Percentiles rank a stretch among this genome's conserved stretches.
phyloP scores from a whole-genome alignment of 2,329 filamentous ascomycete genomes.

The Ceratocystis eucalypticola region DNA sequence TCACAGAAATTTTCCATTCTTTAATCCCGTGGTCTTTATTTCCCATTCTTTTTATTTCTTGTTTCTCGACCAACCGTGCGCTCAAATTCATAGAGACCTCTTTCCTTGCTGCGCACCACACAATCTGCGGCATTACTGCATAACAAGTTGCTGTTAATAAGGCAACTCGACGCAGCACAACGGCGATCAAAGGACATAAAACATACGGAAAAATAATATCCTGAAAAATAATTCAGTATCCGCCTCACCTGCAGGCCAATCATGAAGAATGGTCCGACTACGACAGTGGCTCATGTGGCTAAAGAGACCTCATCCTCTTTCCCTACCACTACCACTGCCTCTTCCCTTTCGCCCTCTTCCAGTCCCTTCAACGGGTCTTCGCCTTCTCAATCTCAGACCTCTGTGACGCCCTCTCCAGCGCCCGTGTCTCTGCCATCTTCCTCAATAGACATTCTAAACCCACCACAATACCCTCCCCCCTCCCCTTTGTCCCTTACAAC shows the following conservation, averaged over 20 bases:
- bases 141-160: conserved; percentile 3
- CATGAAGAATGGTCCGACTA: conserved; percentile 15
- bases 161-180: not conserved
- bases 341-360: conserved; percentile 5
- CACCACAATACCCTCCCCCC: conserved; percentile 20
- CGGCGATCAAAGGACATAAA: conserved; percentile 4
- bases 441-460: conserved; percentile 20
- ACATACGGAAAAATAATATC: not conserved
- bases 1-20: not conserved
- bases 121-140: not conserved
- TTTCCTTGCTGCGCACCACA: not conserved
- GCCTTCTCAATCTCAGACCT: conserved; percentile 27
- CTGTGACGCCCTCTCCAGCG: conserved; percentile 24
- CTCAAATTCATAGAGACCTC: not conserved
- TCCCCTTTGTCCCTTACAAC: conserved; percentile 20
- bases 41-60: not conserved
- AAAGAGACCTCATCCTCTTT: conserved; percentile 21
- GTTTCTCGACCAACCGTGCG: not conserved
- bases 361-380: conserved; percentile 19
- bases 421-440: conserved; percentile 23
- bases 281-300: conserved; percentile 29
- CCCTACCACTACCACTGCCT: conserved; percentile 6
- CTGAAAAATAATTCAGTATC: not conserved
- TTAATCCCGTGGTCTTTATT: not conserved
- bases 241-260: conserved; percentile 8